Evolutionary conservation across 2,329 filamentous ascomycete genomes (phyloP), one percentile per base, ranked within the genome.

Genomic region (Fusarium avenaceum): DNA sequence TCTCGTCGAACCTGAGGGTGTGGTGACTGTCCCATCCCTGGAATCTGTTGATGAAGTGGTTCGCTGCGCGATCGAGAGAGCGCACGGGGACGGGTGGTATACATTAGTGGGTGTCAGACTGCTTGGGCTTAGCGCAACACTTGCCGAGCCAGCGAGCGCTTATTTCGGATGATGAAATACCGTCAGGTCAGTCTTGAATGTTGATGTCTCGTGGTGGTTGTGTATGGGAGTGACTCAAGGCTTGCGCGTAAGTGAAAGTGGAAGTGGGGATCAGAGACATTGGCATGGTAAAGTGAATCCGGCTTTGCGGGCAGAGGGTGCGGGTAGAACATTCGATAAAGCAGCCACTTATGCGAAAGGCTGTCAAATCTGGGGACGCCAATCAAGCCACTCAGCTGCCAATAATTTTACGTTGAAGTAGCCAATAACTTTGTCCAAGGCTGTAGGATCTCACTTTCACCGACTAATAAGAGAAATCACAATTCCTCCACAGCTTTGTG

Each of bases 1-100:
- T 74, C 64, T 71, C 57, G 57, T 47, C 40, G 55, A 53, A 28
- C 55, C 20, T 63, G 64, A 71, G 62, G 71, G 71, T 73, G 69
- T 74, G 67, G 42, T 65, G 67, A 48, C 58, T 49, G 57, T 66
- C 51, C 53, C 53, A 54, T 53, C 44, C 53, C 43, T 53, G 53
- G 61, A 55, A 54, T 32, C 57, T 59, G 35, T 47, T 53, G 44
- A 64, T 50, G 59, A 22, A 53, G 43, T 63, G 59, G 65, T 43
- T 54, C 24, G 62, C 38, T 51, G 51, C 59, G 28, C 55, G 61
- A 70, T 68, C 57, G 46, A 69, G 53, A 33, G 59, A 55, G 62
- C 35, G 67, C 63, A 71, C 60, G 68, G 50, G 65, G 61, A 52
- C 35, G 53, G 68, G 57, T 56, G 57, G 56, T 58, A 52, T 46